Evolutionary conservation across 1,284 basidiomycete species (phyloP).

Genomic region (Inonotus obliquus): DNA sequence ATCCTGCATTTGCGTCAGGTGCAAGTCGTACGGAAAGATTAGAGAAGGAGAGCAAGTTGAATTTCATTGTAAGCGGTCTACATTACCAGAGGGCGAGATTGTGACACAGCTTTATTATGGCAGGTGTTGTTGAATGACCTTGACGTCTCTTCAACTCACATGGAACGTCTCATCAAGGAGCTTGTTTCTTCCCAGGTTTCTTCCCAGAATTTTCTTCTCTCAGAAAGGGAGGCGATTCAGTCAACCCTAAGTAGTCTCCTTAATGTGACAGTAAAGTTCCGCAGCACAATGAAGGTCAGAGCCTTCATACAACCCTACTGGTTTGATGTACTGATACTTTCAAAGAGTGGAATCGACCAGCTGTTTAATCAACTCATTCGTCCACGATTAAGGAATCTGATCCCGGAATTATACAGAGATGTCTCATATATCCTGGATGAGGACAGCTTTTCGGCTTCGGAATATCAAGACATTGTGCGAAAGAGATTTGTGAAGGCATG

Average conservation of each 20-base stretch:
- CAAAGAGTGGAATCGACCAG: slow-evolving; percentile 82
- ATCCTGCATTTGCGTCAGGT: slow-evolving; percentile 37
- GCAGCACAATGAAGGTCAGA: slow-evolving; percentile 62
- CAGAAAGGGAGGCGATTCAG: slow-evolving; percentile 50
- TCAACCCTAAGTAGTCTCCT: slow-evolving; percentile 46
- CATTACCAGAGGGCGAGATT: not conserved
- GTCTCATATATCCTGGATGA: slow-evolving; percentile 88
- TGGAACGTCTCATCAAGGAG: slow-evolving; percentile 77
- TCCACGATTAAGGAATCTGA: slow-evolving; percentile 77
- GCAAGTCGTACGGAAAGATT: slow-evolving; percentile 59
- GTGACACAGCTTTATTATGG: not conserved
- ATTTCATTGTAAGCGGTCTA: slow-evolving; percentile 68
- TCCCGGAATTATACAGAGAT: slow-evolving; percentile 87
- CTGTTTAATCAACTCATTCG: slow-evolving; percentile 91
- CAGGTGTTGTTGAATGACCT: slow-evolving; percentile 88
- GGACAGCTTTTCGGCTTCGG: slow-evolving; percentile 76
- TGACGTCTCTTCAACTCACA: slow-evolving; percentile 81
- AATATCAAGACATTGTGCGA: slow-evolving; percentile 80
- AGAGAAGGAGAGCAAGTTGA: slow-evolving; percentile 72
- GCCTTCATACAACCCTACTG: slow-evolving; percentile 11
- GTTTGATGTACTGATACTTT: slow-evolving; percentile 2
- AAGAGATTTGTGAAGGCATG: slow-evolving; percentile 88
- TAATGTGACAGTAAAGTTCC: slow-evolving; percentile 57
- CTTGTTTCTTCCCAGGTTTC: slow-evolving; percentile 53
- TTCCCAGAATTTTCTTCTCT: slow-evolving; percentile 63